phyloP scores from a whole-genome alignment of 148 eudicot genomes.

The Simmondsia chinensis region DNA sequence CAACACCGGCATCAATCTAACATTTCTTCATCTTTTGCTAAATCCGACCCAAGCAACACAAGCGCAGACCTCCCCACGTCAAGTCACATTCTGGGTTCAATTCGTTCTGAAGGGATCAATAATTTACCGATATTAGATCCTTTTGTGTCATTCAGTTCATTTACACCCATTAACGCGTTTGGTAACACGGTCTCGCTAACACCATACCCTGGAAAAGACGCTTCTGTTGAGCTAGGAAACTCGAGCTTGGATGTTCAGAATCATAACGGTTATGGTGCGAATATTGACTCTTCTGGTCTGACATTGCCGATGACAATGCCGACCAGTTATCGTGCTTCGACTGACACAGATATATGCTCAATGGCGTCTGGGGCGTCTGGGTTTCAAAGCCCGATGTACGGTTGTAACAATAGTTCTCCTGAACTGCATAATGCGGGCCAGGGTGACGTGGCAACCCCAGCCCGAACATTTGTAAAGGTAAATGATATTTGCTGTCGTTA shows the following conservation, averaged over 20 bases:
- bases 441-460: constrained; percentile 45
- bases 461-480: constrained; percentile 82
- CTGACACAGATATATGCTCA: constrained; percentile 53
- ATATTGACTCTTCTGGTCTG: constrained; percentile 73
- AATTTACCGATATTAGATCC: constrained; percentile 56
- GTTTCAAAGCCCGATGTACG: constrained; percentile 57
- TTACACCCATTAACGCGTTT: constrained; percentile 37
- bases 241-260: constrained; percentile 62
- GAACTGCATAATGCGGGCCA: constrained; percentile 77
- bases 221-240: constrained; percentile 46
- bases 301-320: constrained; percentile 78
- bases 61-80: constrained; percentile 35
- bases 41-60: constrained; percentile 33
- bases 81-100: constrained; percentile 49
- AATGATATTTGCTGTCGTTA: too few species aligned
- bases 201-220: constrained; percentile 67
- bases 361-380: constrained; percentile 59
- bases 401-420: constrained; percentile 66
- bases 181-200: constrained; percentile 51
- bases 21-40: constrained; percentile 45
- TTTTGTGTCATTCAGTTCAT: constrained; percentile 46
- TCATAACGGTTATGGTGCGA: constrained; percentile 53
- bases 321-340: constrained; percentile 29
- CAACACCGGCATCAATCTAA: constrained; percentile 48
- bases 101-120: constrained; percentile 47